Evolutionary conservation across 2,329 filamentous ascomycete species (phyloP).

Genomic region (Pseudogymnoascus sp.): DNA sequence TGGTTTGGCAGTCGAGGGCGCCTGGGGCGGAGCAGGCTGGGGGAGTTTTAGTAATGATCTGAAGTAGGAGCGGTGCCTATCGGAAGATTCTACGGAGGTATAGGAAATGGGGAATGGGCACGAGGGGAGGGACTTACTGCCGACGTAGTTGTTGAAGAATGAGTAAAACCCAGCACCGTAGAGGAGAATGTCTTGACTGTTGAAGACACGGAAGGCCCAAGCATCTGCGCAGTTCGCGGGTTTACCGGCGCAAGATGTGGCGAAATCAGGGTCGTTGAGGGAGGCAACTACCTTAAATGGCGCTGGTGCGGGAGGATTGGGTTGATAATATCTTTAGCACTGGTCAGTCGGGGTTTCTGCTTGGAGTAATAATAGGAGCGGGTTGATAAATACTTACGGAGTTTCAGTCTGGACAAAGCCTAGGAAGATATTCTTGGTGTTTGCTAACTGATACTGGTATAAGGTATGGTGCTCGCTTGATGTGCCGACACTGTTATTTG

Average conservation of each 20-base stretch:
- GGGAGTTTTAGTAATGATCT: too few species aligned
- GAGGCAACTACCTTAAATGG: slow-evolving; percentile 47
- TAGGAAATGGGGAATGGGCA: too few species aligned
- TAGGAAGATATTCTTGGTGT: slow-evolving; percentile 25
- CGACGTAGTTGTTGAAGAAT: slow-evolving; percentile 53
- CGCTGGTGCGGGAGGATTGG: slow-evolving; percentile 55
- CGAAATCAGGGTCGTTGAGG: slow-evolving; percentile 46
- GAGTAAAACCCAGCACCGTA: slow-evolving; percentile 52
- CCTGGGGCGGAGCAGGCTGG: slow-evolving; percentile 16
- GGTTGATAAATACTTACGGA: slow-evolving; percentile 36
- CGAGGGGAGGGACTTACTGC: slow-evolving; percentile 17
- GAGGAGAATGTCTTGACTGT: slow-evolving; percentile 41
- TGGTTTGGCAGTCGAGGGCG: slow-evolving; percentile 22
- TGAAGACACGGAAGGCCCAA: slow-evolving; percentile 59
- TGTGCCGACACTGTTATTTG: slow-evolving; percentile 54
- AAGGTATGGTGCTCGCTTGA: slow-evolving; percentile 46
- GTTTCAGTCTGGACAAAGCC: slow-evolving; percentile 26
- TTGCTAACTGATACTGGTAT: slow-evolving; percentile 48
- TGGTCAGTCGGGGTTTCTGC: too few species aligned
- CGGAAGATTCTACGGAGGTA: too few species aligned
- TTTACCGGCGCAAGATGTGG: slow-evolving; percentile 35
- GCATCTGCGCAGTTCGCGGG: slow-evolving; percentile 47
- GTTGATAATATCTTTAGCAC: slow-evolving; percentile 53
- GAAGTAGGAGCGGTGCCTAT: too few species aligned
- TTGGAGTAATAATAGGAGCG: too few species aligned